Evolutionary conservation across 2,329 filamentous ascomycete species (phyloP).

Genomic region (Aureobasidium lini): DNA sequence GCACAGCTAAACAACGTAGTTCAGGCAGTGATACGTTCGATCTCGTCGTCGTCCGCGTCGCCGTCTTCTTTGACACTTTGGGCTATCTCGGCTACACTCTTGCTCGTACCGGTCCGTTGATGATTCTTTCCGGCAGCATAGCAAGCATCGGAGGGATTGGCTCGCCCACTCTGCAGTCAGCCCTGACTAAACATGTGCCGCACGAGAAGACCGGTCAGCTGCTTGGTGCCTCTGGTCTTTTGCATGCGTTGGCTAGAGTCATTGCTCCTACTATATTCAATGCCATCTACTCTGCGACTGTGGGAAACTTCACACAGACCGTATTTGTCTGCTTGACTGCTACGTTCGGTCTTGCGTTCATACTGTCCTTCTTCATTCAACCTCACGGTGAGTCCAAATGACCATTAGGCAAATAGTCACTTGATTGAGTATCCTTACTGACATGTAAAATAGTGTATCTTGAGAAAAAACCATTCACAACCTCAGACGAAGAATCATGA

Average conservation of each 20-base stretch:
- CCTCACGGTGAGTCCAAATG: slow-evolving; percentile 58
- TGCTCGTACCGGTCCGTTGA: slow-evolving; percentile 53
- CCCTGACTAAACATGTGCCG: slow-evolving; percentile 86
- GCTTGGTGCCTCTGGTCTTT: slow-evolving; percentile 77
- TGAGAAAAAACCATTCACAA: too few relatives aligned
- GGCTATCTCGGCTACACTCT: slow-evolving; percentile 71
- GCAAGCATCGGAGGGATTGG: slow-evolving; percentile 77
- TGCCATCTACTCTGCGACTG: slow-evolving; percentile 74
- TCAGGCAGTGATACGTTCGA: slow-evolving; percentile 72
- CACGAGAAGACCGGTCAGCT: slow-evolving; percentile 73
- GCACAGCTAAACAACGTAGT: slow-evolving; percentile 43
- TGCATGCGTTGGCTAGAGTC: slow-evolving; percentile 76
- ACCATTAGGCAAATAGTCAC: too few relatives aligned
- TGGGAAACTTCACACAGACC: slow-evolving; percentile 68
- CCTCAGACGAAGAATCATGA: slow-evolving; percentile 1
- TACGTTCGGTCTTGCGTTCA: slow-evolving; percentile 59
- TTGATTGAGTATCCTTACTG: too few relatives aligned
- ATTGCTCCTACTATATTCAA: slow-evolving; percentile 78
- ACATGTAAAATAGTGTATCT: too few relatives aligned
- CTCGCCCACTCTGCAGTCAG: slow-evolving; percentile 73
- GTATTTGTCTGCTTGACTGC: slow-evolving; percentile 69
- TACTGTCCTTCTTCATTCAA: slow-evolving; percentile 62
- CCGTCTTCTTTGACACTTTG: slow-evolving; percentile 67
- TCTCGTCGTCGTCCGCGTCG: slow-evolving; percentile 64
- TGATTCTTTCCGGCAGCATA: slow-evolving; percentile 64